Conservation (phyloP, 306 rosid species). For the Vigna mungo region DNA sequence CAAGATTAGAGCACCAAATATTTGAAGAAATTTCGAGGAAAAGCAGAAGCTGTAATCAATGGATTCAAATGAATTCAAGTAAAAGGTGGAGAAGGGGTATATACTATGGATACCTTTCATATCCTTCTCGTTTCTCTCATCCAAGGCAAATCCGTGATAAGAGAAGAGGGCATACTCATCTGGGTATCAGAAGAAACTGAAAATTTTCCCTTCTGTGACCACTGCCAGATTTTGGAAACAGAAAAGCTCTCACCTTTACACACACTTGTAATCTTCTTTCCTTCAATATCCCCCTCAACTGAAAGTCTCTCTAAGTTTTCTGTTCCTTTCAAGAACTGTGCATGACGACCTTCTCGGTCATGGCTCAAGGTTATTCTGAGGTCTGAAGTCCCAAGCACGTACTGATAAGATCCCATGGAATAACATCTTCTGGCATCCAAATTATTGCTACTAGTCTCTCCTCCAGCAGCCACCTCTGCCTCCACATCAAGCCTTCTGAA, state of each 20-base stretch:
- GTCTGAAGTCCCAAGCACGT: slow-evolving; percentile 66
- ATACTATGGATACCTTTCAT: slow-evolving; percentile 53
- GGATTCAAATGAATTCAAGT: neutral
- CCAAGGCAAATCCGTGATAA: slow-evolving; percentile 75
- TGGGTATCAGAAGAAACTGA: slow-evolving; percentile 60
- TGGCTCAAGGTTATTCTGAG: slow-evolving; percentile 61
- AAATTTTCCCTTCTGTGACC: slow-evolving; percentile 78
- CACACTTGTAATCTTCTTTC: slow-evolving; percentile 74
- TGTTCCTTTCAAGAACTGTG: slow-evolving; percentile 27
- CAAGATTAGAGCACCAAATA: slow-evolving; percentile 49
- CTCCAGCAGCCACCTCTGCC: slow-evolving; percentile 56
- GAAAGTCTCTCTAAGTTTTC: slow-evolving; percentile 51
- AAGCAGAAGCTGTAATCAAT: neutral
- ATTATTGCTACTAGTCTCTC: slow-evolving; percentile 79
- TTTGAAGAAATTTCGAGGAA: slow-evolving; percentile 8
- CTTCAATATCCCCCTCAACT: slow-evolving; percentile 60
- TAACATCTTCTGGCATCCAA: slow-evolving; percentile 88
- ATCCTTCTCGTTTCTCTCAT: slow-evolving; percentile 58
- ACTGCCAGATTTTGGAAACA: slow-evolving; percentile 85
- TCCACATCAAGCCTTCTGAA: slow-evolving; percentile 64
- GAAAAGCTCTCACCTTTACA: slow-evolving; percentile 83
- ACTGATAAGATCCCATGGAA: slow-evolving; percentile 92
- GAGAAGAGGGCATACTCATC: slow-evolving; percentile 66
- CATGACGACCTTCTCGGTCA: slow-evolving; percentile 46
- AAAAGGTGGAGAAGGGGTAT: neutral